Percentiles rank a stretch among this genome's conserved stretches.
Conservation (phyloP, 2,329 filamentous ascomycete genomes). For the Aspergillus quadrilineatus region DNA sequence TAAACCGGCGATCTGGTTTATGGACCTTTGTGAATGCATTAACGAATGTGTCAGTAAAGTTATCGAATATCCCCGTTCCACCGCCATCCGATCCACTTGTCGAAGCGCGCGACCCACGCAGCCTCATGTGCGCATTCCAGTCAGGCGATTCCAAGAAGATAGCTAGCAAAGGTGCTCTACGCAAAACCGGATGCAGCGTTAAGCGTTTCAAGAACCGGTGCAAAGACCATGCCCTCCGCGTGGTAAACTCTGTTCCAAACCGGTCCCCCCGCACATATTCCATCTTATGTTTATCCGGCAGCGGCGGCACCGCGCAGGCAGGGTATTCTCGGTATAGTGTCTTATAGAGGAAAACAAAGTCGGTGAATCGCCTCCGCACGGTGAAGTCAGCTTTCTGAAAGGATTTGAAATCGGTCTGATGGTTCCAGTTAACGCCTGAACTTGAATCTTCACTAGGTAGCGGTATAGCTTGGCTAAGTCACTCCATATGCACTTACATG, state of each 20-base stretch:
- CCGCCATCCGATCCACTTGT: conserved; percentile 44
- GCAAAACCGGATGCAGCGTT: conserved; percentile 82
- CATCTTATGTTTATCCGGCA: conserved; percentile 99
- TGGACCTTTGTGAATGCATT: conserved; percentile 97
- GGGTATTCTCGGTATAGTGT: conserved; percentile 83
- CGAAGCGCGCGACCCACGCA: conserved; percentile 66
- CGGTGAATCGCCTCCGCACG: conserved; percentile 89
- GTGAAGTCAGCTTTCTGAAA: conserved; percentile 79
- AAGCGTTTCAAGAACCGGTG: conserved; percentile 87
- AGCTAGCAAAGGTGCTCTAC: conserved; percentile 77
- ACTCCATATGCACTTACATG: conserved; percentile 58
- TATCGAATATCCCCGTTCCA: conserved; percentile 77
- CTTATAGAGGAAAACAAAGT: conserved; percentile 96
- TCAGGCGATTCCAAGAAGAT: conserved; percentile 89
- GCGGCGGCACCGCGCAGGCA: conserved; percentile 85
- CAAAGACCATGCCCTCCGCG: conserved; percentile 81
- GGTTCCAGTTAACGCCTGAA: conserved; percentile 16
- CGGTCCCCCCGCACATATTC: conserved; percentile 96
- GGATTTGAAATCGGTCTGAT: conserved; percentile 88
- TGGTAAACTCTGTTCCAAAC: conserved; percentile 90
- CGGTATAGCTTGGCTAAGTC: conserved; percentile 8
- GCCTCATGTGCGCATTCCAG: conserved; percentile 95
- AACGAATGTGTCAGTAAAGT: conserved; percentile 92
- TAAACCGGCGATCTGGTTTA: conserved; percentile 90
- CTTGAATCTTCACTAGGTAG: conserved; percentile 19